These are phyloP conservation scores for Colletotrichum graminicola DNA, from an alignment of 2,329 filamentous ascomycete genomes.

Conservation along the genomic window DNA sequence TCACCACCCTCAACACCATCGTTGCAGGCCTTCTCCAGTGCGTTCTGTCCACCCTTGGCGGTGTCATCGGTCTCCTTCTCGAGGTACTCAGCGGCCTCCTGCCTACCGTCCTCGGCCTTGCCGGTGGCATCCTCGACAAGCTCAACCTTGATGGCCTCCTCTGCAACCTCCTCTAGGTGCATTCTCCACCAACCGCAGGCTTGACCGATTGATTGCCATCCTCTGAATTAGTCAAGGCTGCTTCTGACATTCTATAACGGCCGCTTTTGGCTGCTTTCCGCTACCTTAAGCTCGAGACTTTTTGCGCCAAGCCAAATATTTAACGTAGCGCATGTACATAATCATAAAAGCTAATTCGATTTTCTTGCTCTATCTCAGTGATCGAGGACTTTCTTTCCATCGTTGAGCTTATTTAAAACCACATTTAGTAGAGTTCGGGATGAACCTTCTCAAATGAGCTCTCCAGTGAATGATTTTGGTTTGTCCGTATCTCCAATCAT, in stretches of 20 bases:
- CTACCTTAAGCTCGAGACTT: neutral
- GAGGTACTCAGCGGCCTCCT: constrained; percentile 37
- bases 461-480: too few species aligned
- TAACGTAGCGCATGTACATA: neutral
- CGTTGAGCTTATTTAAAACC: neutral
- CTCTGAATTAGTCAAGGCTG: neutral
- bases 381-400: neutral
- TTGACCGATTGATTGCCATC: too few species aligned
- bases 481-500: too few species aligned
- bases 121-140: constrained; percentile 25
- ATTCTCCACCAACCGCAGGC: too few species aligned
- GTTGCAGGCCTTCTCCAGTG: constrained; percentile 30
- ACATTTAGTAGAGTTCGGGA: too few species aligned
- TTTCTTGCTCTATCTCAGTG: neutral
- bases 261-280: neutral
- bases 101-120: constrained; percentile 29
- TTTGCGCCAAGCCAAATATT: neutral
- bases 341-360: neutral
- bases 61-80: constrained; percentile 26
- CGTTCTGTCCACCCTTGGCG: constrained; percentile 24
- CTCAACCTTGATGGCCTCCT: constrained; percentile 29
- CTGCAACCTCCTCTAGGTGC: constrained; percentile 28
- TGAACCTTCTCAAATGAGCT: too few species aligned
- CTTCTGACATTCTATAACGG: neutral
- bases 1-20: constrained; percentile 31